Base-by-base conservation (phyloP, 306 rosid species). In the Myrica gale region DNA sequence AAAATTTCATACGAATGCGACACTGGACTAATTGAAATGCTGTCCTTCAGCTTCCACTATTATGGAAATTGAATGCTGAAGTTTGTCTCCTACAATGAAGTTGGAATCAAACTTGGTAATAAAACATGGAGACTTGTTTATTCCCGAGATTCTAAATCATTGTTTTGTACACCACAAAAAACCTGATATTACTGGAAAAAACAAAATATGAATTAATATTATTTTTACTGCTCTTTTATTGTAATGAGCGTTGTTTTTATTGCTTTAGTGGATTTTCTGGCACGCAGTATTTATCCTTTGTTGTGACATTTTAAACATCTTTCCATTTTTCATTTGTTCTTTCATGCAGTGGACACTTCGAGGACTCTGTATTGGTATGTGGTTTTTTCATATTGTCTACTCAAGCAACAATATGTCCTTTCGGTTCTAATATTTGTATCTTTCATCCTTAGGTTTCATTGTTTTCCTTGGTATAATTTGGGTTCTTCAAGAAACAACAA, bases 331-430 rank as follows among this genome's bases (percentile, higher is more conserved):
- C 11, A 13, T 42, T 76, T 43, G 71, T 17, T 37, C 0, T 48
- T 76, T 74, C 71, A 7, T 75, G 74, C 87, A 87, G 93, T 89
- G 93, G 93, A 89, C 88, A 16, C 93, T 89, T 74, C 84, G 93
- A 63, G 93, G 93, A 78, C 93, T 89, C 48, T 89, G 91, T 69
- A 84, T 85, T 42, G 93, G 93, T 89, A 75, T 6, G 84, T 66
- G 10, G 52, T 66, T 51, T 58, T 15, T 69, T 69, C 56, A 60
- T 32, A 19, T 60, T 16, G 41, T 67, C 68, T 62, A 16, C 7
- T 43, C 60, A 45, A 44, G 32, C 42, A 71, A 81, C 71, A 56
- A 69, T 60, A 39, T 81, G 44, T 17, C 51, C 19, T 47, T 67
- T 69, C 52, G 5, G 46, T 76, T 13, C 46, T 73, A 19, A 65